Conservation (phyloP, 2,329 filamentous ascomycete genomes). For the Emergomyces africanus region DNA sequence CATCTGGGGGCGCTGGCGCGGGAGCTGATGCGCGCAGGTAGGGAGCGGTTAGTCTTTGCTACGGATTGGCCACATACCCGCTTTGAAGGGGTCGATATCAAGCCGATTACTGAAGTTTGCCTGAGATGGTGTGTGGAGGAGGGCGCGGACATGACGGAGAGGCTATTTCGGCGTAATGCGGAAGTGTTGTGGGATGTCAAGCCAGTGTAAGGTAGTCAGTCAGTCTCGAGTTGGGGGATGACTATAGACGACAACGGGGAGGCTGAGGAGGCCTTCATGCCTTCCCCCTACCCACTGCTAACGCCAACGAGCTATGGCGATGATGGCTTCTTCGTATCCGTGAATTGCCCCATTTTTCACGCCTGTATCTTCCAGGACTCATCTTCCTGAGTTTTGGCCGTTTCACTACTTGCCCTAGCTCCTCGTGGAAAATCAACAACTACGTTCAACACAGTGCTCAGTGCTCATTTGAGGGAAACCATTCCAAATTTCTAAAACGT, state of each 20-base stretch:
- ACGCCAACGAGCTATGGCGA: not conserved
- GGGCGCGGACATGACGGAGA: constrained; percentile 29
- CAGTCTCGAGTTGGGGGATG: not conserved
- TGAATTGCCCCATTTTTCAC: not conserved
- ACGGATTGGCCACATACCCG: constrained; percentile 55
- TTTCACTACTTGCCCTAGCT: not conserved
- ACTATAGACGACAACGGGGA: not conserved
- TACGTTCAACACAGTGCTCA: not conserved
- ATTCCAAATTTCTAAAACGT: not conserved
- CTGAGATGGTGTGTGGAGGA: constrained; percentile 41
- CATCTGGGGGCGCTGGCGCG: constrained; percentile 37
- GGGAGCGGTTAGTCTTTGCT: constrained; percentile 42
- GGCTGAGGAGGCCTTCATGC: too few species aligned
- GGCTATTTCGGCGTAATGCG: constrained; percentile 45
- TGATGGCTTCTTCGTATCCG: not conserved
- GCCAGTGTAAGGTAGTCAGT: not conserved
- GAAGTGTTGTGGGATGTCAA: constrained; percentile 35
- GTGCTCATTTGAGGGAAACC: not conserved
- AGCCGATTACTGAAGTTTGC: constrained; percentile 41
- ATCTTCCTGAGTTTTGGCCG: not conserved
- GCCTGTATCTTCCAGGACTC: not conserved
- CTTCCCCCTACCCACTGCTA: not conserved
- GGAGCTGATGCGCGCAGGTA: constrained; percentile 37
- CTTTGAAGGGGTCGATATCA: constrained; percentile 45
- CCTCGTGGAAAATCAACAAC: not conserved